Evolutionary conservation across 2,329 filamentous ascomycete species (phyloP).

Genomic region (Sclerotinia glacialis): DNA sequence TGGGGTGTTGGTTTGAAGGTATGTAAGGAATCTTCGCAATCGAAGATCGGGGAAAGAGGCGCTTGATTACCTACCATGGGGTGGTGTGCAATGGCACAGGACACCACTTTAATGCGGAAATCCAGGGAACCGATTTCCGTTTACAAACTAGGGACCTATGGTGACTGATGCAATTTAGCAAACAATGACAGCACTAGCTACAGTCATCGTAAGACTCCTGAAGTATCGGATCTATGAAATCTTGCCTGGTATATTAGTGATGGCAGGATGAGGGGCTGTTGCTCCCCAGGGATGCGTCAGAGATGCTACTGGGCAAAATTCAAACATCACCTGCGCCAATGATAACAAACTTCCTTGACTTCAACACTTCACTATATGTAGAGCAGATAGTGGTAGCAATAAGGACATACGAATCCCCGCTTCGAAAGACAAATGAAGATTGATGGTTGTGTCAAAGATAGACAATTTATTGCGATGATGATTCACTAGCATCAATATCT

Average conservation of each 20-base stretch:
- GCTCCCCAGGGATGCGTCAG: background rate
- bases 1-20: constrained; percentile 42
- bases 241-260: background rate
- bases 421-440: background rate
- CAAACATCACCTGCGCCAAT: background rate
- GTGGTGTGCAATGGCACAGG: no score
- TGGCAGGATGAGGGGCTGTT: background rate
- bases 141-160: background rate
- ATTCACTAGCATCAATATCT: background rate
- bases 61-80: no score
- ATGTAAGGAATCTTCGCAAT: no score
- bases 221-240: background rate
- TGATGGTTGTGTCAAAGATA: background rate
- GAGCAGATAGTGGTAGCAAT: background rate
- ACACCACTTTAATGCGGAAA: background rate
- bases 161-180: background rate
- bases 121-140: background rate
- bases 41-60: no score
- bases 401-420: background rate
- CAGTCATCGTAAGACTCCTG: background rate
- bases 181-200: no score
- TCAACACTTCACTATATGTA: background rate
- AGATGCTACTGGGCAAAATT: background rate
- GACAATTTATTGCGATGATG: background rate
- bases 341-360: background rate